Base-by-base conservation (phyloP, 495 filamentous ascomycete species). In the Penicillium malachiteum region DNA sequence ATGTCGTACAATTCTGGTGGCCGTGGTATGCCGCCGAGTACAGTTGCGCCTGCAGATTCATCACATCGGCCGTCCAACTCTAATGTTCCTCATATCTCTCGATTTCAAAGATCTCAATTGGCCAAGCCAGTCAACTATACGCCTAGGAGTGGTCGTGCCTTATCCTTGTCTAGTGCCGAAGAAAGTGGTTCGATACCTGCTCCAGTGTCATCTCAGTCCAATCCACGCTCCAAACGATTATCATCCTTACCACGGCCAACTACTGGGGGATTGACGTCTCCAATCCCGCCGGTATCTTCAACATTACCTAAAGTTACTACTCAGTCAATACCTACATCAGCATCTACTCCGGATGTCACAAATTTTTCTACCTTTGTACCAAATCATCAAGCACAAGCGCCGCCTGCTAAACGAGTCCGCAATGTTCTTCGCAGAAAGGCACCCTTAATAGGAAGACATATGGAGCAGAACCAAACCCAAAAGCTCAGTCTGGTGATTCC, bases 351-450 rank as follows among this genome's bases (percentile, higher is more conserved):
- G 8, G 59, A 63, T 47, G 21, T 63, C 10, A 59, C 52, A 10
- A 61, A 14, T 5, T 48, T 55, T 18, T 53, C 63, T 14, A 35
- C 46, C 13, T 57, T 59, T 31, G 40, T 46, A 17, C 35, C 52
- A 13, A 54, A 35, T 17, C 33, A 54, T 17, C 34, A 37, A 37
- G 1, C 34, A 13, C 45, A 60, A 50, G 38, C 56, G 7, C 46
- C 58, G 34, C 53, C 55, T 11, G 52, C 41, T 18, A 63, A 69
- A 54, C 69, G 70, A 47, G 56, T 66, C 48, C 68, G 74, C 49
- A 78, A 78, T 57, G 67, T 77, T 44, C 62, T 78, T 38, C 70
- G 76, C 52, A 70, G 76, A 52, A 76, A 64, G 52, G 70, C 73
- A 37, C 69, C 74, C 4, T 73, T 70, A 51, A 77, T 77, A 58